Evolutionary conservation across 1,284 basidiomycete species (phyloP), one percentile per base, ranked within the genome.

Genomic region (Trametes pubescens): DNA sequence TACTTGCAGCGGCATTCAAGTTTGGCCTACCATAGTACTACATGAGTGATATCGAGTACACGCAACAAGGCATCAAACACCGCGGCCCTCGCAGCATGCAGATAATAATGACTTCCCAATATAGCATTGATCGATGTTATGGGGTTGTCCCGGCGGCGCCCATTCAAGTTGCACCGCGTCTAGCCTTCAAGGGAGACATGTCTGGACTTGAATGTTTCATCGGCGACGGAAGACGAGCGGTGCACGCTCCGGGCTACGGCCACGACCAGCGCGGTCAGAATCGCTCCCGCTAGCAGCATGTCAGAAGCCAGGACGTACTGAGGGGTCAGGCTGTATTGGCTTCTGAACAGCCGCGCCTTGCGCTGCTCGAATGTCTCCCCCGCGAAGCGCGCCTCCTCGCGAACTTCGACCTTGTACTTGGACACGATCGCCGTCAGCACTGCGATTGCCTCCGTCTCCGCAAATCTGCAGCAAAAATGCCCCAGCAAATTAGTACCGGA

Each of bases 381-480:
- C 26, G 69, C 72, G 67, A 75, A 77, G 57, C 65, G 69, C 26
- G 72, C 72, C 67, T 78, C 76, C 21, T 75, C 72, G 59, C 64
- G 63, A 10, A 77, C 61, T 26, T 64, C 67, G 58, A 76, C 62
- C 58, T 61, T 64, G 65, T 74, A 76, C 38, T 65, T 53, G 48
- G 66, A 58, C 34, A 73, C 37, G 54, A 73, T 47, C 40, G 69
- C 57, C 48, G 66, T 63, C 34, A 73, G 65, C 21, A 68, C 65
- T 38, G 67, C 71, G 62, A 70, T 64, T 35, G 74, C 72, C 57
- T 79, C 76, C 10, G 71, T 70, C 65, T 75, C 74, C 43, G 66
- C 69, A 60, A 73, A 74, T 44, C 70, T 69, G 10, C 13, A 13
- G 40, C 40, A 16, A 13, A 16, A 11, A 38, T 11, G 4, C 37